Conservation (phyloP, 106 monocot species). For the Dendrobium catenatum region DNA sequence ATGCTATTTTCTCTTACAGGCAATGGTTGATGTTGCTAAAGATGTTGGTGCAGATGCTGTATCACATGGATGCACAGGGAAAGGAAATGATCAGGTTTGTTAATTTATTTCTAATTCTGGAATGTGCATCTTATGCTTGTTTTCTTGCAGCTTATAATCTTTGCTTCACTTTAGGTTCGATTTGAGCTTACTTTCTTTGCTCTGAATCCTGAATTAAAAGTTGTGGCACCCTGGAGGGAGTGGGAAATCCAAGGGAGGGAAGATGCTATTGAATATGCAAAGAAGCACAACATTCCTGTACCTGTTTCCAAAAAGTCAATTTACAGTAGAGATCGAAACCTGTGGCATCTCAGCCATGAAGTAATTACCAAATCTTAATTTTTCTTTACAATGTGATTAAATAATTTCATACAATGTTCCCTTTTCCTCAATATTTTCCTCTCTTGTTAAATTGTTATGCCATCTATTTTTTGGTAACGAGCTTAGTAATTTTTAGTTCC, state of each 20-base stretch:
- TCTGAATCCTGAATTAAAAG: slow-evolving; percentile 76
- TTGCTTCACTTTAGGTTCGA: slow-evolving; percentile 45
- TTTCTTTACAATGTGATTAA: neutral
- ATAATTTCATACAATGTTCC: neutral
- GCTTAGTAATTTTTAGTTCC: neutral
- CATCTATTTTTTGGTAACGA: neutral
- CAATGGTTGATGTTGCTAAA: slow-evolving; percentile 97
- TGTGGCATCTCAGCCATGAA: slow-evolving; percentile 99
- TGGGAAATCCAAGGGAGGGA: slow-evolving; percentile 95
- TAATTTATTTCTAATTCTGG: neutral
- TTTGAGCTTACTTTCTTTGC: slow-evolving; percentile 93
- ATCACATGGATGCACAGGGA: slow-evolving; percentile 95
- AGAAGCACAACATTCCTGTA: slow-evolving; percentile 81
- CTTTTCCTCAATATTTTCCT: neutral
- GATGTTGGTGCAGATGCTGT: slow-evolving; percentile 99
- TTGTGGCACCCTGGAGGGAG: slow-evolving; percentile 98
- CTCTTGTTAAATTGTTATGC: neutral
- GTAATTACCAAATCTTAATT: slow-evolving; percentile 22
- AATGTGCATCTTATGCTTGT: neutral
- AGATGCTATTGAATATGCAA: slow-evolving; percentile 97
- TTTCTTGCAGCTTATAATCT: neutral
- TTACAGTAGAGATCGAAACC: slow-evolving; percentile 93
- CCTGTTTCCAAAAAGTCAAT: slow-evolving; percentile 93
- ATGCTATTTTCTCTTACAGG: slow-evolving; percentile 25
- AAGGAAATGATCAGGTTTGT: slow-evolving; percentile 96